Base-by-base conservation (phyloP, 2,329 filamentous ascomycete species). In the Ophidiomyces ophidiicola region DNA sequence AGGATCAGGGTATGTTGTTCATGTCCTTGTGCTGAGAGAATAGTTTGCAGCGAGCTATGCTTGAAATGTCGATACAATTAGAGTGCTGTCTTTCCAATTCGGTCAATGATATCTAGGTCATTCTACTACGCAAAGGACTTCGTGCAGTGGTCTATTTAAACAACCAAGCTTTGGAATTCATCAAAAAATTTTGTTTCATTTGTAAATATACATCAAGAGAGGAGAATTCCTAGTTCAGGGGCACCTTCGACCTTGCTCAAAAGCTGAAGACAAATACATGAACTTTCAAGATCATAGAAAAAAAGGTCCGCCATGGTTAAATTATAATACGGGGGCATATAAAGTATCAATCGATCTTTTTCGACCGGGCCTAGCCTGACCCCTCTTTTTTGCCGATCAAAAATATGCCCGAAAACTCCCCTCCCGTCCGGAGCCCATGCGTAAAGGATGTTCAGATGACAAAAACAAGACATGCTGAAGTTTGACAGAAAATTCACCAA, bases 1-100 rank as follows among this genome's bases (percentile, higher is more conserved):
- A 5, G 71, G 71, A 11, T 75, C 74, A 15, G 87, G 87, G 4
- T 94, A 92, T 61, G 77, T 83, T 20, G 74, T 94, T 5, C 86
- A 96, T 63, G 50, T 92, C 14, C 81, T 85, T 8, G 57, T 87
- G 15, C 60, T 87, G 45, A 68, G 63, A 40, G 39, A 31, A 6
- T 26, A 23, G 23, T 30, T 14, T 12, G 34, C 24, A 26, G 12
- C 15, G 25, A n/a, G n/a, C n/a, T n/a, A n/a, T n/a, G n/a, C 19
- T 14, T 36, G 20, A 34, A 11, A n/a, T 26, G 7, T 26, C n/a
- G 6, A 7, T 26, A 26, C 7, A 26, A 26, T 6, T 26, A n/a
- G 6, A 26, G n/a, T 7, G n/a, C 7, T 7, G 6, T 26, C 24
- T 26, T 6, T 26, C 7, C 24, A n/a, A 26, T 6, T 26, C 7